Base-by-base conservation (phyloP, 768 basidiomycete genomes). In the Kwoniella pini region DNA sequence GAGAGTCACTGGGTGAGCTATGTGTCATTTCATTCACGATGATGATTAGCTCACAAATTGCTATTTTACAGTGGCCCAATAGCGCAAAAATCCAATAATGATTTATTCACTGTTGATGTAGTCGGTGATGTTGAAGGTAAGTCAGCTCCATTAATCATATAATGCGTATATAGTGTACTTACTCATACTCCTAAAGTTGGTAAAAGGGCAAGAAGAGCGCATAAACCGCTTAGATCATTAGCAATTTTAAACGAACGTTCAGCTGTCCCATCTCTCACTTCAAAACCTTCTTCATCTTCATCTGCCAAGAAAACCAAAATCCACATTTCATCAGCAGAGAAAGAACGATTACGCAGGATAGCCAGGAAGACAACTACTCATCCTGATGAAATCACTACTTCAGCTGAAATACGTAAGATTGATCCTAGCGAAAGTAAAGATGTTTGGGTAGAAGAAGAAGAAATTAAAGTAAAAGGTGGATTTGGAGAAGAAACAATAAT, bases 241-340 rank as follows among this genome's bases (percentile, higher is more conserved):
- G 88, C 88, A 82, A 88, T 95, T 30, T 85, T 96, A 15, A 79
- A 86, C 0, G 86, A 92, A 72, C 87, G 92, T 19, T 94, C 92
- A 1, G 92, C 93, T 4, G 84, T 95, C 12, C 90, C 92, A 13
- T 89, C 92, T 0, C 84, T 94, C 30, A 80, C 83, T 59, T 88
- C 90, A 2, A 67, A 62, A 21, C 64, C 80, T 10, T 61, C 61
- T 30, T 30, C 65, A 4, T 48, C 48, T n/a, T 31, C 64, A 1
- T 52, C 65, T 21, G 54, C 65, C 21, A 57, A 60, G 33, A 65
- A 62, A 27, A 58, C 70, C 43, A 69, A 76, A 57, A 70, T 81
- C 4, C 63, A 33, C 21, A 43, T 91, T 11, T 85, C 82, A 27
- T 74, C 82, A 2, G 86, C 86, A 54, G 89, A 93, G 60, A 93